Percentiles rank a stretch among this genome's conserved stretches.
These are phyloP conservation scores for Arthrobotrys pseudoclavata DNA, from an alignment of 2,329 filamentous ascomycete species.

Conservation along the genomic window DNA sequence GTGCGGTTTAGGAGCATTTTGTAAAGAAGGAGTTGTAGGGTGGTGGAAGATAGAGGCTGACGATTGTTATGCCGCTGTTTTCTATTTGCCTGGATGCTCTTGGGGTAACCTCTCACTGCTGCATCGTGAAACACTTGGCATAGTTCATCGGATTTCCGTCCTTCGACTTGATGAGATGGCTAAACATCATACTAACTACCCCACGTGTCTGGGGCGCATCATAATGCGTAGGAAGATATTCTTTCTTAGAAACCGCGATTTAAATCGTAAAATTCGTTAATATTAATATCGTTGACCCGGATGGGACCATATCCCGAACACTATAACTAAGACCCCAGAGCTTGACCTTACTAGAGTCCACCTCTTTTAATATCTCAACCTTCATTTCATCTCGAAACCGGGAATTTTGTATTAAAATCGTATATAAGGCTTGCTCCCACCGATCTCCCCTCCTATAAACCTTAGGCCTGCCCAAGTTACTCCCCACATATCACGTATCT, in stretches of 20 bases:
- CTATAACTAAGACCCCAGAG: background rate
- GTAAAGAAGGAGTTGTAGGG: slow-evolving; percentile 63
- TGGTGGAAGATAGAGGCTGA: background rate
- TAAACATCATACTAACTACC: background rate
- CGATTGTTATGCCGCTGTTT: slow-evolving; percentile 34
- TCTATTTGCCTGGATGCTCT: background rate
- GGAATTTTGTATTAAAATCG: slow-evolving; percentile 1
- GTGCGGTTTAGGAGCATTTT: slow-evolving; percentile 61
- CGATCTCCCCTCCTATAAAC: background rate
- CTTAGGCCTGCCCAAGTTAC: slow-evolving; percentile 13
- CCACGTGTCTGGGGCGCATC: no score
- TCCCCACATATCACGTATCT: background rate
- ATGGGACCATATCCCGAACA: background rate
- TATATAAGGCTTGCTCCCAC: background rate
- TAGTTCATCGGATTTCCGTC: background rate
- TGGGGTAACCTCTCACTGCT: background rate
- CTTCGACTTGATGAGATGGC: background rate
- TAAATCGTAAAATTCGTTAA: background rate
- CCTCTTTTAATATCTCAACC: background rate
- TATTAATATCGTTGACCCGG: background rate
- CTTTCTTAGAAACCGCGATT: background rate
- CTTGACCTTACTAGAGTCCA: background rate
- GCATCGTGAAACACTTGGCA: background rate
- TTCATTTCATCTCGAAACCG: background rate
- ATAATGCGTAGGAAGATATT: background rate